phyloP scores from a whole-genome alignment of 352 stramenopile species.

The Phytophthora nicotianae region DNA sequence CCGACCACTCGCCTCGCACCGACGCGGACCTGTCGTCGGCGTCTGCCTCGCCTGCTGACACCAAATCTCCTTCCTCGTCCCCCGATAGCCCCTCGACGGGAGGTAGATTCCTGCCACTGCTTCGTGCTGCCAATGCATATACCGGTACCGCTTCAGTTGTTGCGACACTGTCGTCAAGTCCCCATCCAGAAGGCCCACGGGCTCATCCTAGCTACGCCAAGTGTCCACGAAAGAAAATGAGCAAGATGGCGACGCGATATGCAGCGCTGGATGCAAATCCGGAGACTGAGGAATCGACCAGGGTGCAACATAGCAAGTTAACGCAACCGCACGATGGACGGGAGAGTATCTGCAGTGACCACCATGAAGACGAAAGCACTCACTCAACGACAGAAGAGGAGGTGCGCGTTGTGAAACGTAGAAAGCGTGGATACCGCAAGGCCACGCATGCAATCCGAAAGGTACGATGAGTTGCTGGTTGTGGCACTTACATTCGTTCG shows the following conservation, averaged over 20 bases:
- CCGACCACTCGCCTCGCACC: constrained; percentile 7
- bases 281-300: constrained; percentile 2
- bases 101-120: constrained; percentile 17
- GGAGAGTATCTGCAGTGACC: constrained; percentile 1
- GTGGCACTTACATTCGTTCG: neutral
- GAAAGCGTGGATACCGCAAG: constrained; percentile 35
- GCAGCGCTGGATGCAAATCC: neutral
- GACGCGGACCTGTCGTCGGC: constrained; percentile 9
- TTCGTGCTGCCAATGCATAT: constrained; percentile 19
- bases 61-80: neutral
- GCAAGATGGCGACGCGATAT: neutral
- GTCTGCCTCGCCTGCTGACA: neutral
- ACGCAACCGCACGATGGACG: constrained; percentile 1
- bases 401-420: constrained; percentile 13
- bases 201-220: neutral
- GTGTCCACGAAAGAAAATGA: neutral
- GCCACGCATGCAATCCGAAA: constrained; percentile 43
- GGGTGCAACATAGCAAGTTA: constrained; percentile 7
- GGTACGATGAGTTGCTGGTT: constrained; percentile 11
- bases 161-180: constrained; percentile 10
- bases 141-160: constrained; percentile 2
- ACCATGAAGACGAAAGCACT: neutral
- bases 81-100: neutral
- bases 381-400: constrained; percentile 19
- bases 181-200: constrained; percentile 1